Percentiles rank a stretch among this genome's conserved stretches.
These are phyloP conservation scores for Fusarium xyrophilum DNA, from an alignment of 2,329 filamentous ascomycete species.

Conservation along the genomic window DNA sequence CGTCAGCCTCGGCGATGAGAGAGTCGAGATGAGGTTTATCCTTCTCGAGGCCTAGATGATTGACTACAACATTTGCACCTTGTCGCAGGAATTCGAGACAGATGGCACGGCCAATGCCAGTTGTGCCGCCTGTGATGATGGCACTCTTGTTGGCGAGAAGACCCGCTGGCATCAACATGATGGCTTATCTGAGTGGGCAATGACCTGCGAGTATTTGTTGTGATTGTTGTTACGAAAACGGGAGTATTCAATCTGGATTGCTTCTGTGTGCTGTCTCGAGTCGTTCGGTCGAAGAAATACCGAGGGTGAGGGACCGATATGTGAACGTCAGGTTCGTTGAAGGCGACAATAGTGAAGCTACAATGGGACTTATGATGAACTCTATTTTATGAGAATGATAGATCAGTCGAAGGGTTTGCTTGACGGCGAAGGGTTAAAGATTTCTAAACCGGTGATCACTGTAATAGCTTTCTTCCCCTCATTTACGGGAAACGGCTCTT, in stretches of 20 bases:
- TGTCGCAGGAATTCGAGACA: conserved; percentile 79
- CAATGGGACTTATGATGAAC: not conserved
- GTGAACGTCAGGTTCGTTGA: not conserved
- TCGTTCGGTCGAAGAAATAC: not conserved
- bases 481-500: conserved; percentile 28
- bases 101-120: conserved; percentile 87
- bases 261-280: not conserved
- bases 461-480: conserved; percentile 16
- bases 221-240: not conserved
- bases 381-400: not conserved
- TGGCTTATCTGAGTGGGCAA: not conserved
- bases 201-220: not conserved
- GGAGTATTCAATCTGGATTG: not conserved
- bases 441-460: not conserved
- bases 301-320: conserved; percentile 1
- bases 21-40: conserved; percentile 61
- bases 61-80: conserved; percentile 80
- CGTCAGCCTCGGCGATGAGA: conserved; percentile 59
- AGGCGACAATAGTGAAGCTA: not conserved
- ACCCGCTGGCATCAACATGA: conserved; percentile 54
- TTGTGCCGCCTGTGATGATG: conserved; percentile 86
- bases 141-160: conserved; percentile 78
- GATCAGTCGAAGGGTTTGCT: not conserved
- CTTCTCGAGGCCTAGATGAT: conserved; percentile 70
- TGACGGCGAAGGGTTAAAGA: not conserved